A percentile compares a stretch with the other conserved stretches of the same genome.
Evolutionary conservation across 2,329 filamentous ascomycete genomes (phyloP).

Genomic region (Trichoderma afroharzianum): DNA sequence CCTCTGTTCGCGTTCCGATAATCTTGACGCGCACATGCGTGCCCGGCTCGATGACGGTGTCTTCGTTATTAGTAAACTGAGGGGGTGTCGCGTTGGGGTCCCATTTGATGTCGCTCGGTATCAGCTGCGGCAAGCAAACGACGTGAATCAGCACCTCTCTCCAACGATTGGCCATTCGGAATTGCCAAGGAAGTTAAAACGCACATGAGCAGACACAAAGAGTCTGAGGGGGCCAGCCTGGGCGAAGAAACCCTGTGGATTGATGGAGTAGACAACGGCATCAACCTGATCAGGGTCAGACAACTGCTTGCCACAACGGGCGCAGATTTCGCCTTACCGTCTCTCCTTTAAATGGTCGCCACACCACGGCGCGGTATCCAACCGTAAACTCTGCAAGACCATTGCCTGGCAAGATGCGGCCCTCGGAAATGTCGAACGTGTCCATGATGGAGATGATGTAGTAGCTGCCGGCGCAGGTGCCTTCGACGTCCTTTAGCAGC

Average conservation of each 20-base stretch:
- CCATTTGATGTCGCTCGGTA: constrained; percentile 88
- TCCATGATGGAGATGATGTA: constrained; percentile 99
- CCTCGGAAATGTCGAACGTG: constrained; percentile 90
- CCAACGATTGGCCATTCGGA: neutral
- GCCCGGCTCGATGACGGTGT: constrained; percentile 88
- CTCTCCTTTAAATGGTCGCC: constrained; percentile 97
- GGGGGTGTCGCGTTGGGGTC: constrained; percentile 95
- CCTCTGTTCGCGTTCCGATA: constrained; percentile 87
- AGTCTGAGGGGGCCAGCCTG: constrained; percentile 74
- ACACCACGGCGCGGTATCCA: constrained; percentile 91
- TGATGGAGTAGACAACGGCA: constrained; percentile 87
- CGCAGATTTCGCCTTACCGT: constrained; percentile 60
- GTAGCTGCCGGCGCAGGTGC: constrained; percentile 90
- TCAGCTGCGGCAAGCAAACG: constrained; percentile 57
- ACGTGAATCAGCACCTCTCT: neutral
- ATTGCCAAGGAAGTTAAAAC: constrained; percentile 29
- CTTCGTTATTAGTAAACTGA: constrained; percentile 92
- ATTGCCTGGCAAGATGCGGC: constrained; percentile 85
- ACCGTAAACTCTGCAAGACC: constrained; percentile 94
- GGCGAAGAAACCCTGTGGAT: constrained; percentile 86
- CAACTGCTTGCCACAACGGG: constrained; percentile 20
- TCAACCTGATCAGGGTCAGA: constrained; percentile 66
- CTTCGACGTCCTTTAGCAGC: constrained; percentile 89
- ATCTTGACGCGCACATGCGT: constrained; percentile 93
- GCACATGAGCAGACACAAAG: constrained; percentile 79